phyloP scores from a whole-genome alignment of 1,284 basidiomycete genomes.

The Anthracocystis setariae region DNA sequence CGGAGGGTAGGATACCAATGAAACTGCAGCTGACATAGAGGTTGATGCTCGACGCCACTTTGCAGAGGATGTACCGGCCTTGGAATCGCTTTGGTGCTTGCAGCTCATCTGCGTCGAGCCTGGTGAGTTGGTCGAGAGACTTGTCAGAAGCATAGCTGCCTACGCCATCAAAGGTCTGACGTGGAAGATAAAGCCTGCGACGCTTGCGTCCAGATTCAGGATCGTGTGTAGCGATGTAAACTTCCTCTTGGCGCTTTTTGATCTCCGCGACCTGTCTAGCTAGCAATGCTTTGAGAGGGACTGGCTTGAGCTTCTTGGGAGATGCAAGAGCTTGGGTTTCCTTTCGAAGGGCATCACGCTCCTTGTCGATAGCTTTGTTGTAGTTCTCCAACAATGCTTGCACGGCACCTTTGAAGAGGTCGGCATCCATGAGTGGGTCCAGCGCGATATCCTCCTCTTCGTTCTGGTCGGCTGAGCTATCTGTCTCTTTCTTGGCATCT shows the following conservation, averaged over 20 bases:
- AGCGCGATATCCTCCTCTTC: slow-evolving; percentile 25
- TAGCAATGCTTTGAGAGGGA: slow-evolving; percentile 57
- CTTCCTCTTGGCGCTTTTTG: slow-evolving; percentile 53
- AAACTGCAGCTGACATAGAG: slow-evolving; percentile 61
- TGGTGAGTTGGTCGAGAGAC: slow-evolving; percentile 37
- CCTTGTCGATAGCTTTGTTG: slow-evolving; percentile 53
- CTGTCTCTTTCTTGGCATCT: neutral
- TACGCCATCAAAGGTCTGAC: slow-evolving; percentile 58
- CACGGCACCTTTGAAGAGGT: slow-evolving; percentile 63
- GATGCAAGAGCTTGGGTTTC: slow-evolving; percentile 28
- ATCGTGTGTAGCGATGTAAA: slow-evolving; percentile 22
- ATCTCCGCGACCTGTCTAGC: slow-evolving; percentile 56
- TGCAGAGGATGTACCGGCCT: slow-evolving; percentile 55
- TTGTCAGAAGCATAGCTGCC: slow-evolving; percentile 50
- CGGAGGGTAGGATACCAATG: slow-evolving; percentile 49
- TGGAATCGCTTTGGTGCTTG: slow-evolving; percentile 45
- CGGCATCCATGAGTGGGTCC: slow-evolving; percentile 57
- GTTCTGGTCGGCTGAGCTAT: neutral
- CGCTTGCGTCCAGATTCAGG: slow-evolving; percentile 30
- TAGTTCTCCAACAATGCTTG: slow-evolving; percentile 63
- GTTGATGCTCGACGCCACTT: slow-evolving; percentile 54
- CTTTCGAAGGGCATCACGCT: slow-evolving; percentile 41
- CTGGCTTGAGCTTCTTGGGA: slow-evolving; percentile 52
- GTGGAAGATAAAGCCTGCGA: slow-evolving; percentile 45
- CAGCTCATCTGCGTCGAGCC: slow-evolving; percentile 48